These are phyloP conservation scores for Leucaena leucocephala DNA, from an alignment of 306 rosid genomes.

Conservation along the genomic window DNA sequence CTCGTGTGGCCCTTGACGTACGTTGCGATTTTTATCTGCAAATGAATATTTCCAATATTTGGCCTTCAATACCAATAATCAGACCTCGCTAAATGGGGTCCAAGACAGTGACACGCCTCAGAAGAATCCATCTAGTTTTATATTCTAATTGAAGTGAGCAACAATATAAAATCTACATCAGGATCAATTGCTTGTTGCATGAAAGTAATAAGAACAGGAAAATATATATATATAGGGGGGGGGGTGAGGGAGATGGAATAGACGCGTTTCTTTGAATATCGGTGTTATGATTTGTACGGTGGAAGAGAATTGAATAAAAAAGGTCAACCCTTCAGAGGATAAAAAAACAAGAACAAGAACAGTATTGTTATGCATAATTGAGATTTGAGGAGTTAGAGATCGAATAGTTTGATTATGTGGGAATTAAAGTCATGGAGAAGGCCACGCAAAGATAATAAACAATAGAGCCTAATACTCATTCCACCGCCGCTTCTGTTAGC, in stretches of 20 bases:
- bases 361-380: background rate
- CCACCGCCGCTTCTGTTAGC: constrained; percentile 33
- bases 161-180: background rate
- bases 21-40: constrained; percentile 28
- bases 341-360: background rate
- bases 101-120: constrained; percentile 32
- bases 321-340: background rate
- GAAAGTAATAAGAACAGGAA: background rate
- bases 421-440: constrained; percentile 26
- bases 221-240: too few species aligned
- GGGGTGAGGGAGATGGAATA: too few species aligned
- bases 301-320: background rate
- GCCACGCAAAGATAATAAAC: constrained; percentile 7
- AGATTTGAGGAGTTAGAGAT: too few species aligned
- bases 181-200: background rate
- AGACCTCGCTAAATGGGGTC: constrained; percentile 6
- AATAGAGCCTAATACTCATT: constrained; percentile 41
- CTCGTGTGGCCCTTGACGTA: background rate
- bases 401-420: background rate
- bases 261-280: background rate
- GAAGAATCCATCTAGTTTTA: background rate
- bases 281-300: background rate
- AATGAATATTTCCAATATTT: constrained; percentile 19
- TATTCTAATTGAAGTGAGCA: background rate
- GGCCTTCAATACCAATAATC: background rate